phyloP scores from a whole-genome alignment of 2,329 filamentous ascomycete species.

The Coniella vitis region DNA sequence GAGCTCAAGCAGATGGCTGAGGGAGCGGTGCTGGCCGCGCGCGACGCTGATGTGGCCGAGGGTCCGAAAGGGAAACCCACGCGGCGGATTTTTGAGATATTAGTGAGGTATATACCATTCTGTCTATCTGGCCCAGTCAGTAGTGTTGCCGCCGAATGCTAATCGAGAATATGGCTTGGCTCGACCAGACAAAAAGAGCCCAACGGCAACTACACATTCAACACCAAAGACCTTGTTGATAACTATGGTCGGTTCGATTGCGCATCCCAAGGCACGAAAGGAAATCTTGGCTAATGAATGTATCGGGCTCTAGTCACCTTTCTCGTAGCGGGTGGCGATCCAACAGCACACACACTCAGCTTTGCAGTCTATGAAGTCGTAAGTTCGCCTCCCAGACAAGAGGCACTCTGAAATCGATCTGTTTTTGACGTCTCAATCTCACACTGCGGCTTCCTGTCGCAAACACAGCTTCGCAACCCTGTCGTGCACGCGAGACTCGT shows the following conservation, averaged over 20 bases:
- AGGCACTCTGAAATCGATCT: background rate
- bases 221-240: slow-evolving; percentile 2
- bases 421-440: too few relatives aligned
- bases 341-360: background rate
- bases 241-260: background rate
- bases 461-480: background rate
- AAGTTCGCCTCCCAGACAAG: background rate
- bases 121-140: too few relatives aligned
- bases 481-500: background rate
- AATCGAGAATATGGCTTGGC: background rate
- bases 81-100: background rate
- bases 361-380: slow-evolving; percentile 3
- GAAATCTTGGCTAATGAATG: too few relatives aligned
- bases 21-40: background rate
- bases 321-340: background rate
- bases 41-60: background rate
- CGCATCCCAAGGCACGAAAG: too few relatives aligned
- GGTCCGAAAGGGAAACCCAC: background rate
- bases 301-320: background rate
- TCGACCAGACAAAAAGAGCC: background rate
- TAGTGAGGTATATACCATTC: background rate
- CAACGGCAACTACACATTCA: background rate
- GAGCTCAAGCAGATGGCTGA: background rate
- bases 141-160: background rate
- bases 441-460: too few relatives aligned